Percentiles rank a stretch among this genome's conserved stretches.
Conservation (phyloP, 179 eudicot genomes). For the Actinidia chinensis region DNA sequence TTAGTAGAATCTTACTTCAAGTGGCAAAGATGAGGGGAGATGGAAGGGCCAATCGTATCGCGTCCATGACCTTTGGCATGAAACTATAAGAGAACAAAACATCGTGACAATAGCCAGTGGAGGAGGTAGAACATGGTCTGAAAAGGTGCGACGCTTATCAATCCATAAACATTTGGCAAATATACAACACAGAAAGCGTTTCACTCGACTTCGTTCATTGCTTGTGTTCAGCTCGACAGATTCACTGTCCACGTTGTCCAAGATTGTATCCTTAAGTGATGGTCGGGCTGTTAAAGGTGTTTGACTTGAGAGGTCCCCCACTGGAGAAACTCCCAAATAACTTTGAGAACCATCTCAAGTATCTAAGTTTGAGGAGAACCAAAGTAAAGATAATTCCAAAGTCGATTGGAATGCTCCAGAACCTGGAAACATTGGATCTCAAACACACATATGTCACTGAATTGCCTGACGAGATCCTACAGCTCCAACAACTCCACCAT, state of each 20-base stretch:
- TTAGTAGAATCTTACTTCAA: slow-evolving; percentile 21
- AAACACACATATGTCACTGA: slow-evolving; percentile 10
- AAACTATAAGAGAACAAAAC: no score
- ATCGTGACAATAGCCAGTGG: no score
- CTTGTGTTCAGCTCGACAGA: slow-evolving; percentile 10
- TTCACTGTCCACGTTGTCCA: neutral
- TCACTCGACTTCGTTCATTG: slow-evolving; percentile 18
- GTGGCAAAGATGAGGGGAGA: neutral
- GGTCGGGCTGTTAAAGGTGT: slow-evolving; percentile 17
- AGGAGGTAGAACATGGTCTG: no score
- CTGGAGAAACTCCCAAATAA: slow-evolving; percentile 9
- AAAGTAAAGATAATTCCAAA: slow-evolving; percentile 15
- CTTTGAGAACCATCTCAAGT: slow-evolving; percentile 4
- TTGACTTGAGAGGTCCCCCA: slow-evolving; percentile 15
- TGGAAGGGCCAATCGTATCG: no score
- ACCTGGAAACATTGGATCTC: slow-evolving; percentile 26
- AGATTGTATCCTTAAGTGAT: neutral
- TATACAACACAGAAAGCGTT: no score
- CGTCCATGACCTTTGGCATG: no score
- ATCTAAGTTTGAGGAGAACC: slow-evolving; percentile 22
- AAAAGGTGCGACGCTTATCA: no score
- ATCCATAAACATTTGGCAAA: no score
- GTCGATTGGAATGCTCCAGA: slow-evolving; percentile 18
- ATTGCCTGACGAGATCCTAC: slow-evolving; percentile 17
- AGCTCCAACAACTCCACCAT: slow-evolving; percentile 21